These are phyloP conservation scores for Penicillium lagena DNA, from an alignment of 495 filamentous ascomycete species.

Conservation along the genomic window DNA sequence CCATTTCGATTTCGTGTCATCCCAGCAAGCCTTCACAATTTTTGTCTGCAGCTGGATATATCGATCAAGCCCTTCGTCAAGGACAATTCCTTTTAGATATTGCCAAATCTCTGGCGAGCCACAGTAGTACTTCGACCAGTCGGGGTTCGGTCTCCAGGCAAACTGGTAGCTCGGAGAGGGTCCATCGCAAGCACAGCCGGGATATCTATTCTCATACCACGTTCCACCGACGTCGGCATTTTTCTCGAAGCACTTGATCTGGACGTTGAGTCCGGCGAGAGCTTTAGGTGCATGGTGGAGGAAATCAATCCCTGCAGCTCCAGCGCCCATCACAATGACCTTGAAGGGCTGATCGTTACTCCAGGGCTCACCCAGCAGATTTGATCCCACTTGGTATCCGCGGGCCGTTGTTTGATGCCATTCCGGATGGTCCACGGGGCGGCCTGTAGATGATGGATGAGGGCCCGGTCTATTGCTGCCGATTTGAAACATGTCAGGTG, in stretches of 20 bases:
- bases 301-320: no score
- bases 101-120: constrained; percentile 41
- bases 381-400: no score
- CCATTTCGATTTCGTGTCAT: constrained; percentile 22
- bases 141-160: constrained; percentile 17
- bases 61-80: constrained; percentile 6
- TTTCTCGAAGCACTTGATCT: constrained; percentile 51
- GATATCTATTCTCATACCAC: constrained; percentile 60
- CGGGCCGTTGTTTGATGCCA: no score
- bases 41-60: constrained; percentile 6
- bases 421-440: no score
- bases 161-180: constrained; percentile 30
- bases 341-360: no score
- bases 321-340: no score
- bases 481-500: no score
- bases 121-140: constrained; percentile 44
- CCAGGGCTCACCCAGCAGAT: no score
- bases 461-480: no score
- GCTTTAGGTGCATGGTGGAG: no score
- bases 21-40: constrained; percentile 10
- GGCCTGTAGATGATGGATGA: no score
- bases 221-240: constrained; percentile 57
- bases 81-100: constrained; percentile 36
- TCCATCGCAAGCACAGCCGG: constrained; percentile 35
- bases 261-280: no score